Evolutionary conservation across 1,284 basidiomycete genomes (phyloP).

Genomic region (Clitocybe nebularis): DNA sequence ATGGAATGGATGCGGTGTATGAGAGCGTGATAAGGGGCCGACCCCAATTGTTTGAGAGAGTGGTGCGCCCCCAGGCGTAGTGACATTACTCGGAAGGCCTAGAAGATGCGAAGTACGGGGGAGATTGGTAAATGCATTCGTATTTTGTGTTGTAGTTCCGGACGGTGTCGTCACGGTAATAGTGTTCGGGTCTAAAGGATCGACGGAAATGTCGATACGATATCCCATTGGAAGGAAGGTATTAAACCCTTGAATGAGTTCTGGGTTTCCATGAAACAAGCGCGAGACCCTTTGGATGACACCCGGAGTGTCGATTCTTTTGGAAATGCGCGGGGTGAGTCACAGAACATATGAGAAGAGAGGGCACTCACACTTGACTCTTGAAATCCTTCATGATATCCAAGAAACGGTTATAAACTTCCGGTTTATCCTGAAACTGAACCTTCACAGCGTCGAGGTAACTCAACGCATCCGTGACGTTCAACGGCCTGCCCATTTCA

Average conservation of each 20-base stretch:
- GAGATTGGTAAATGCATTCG: slow-evolving; percentile 30
- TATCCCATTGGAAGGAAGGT: slow-evolving; percentile 97
- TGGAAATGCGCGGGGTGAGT: slow-evolving; percentile 15
- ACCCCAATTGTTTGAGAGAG: slow-evolving; percentile 21
- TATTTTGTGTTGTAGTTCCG: slow-evolving; percentile 73
- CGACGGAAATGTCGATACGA: slow-evolving; percentile 86
- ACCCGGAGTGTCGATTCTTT: slow-evolving; percentile 98
- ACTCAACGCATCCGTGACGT: slow-evolving; percentile 91
- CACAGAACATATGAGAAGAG: slow-evolving; percentile 2
- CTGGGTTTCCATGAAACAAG: slow-evolving; percentile 91
- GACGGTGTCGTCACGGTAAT: slow-evolving; percentile 95
- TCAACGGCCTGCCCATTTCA: slow-evolving; percentile 51
- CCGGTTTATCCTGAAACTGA: slow-evolving; percentile 88
- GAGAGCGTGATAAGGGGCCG: slow-evolving; percentile 38
- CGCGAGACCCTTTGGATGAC: slow-evolving; percentile 96
- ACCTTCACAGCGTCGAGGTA: slow-evolving; percentile 97
- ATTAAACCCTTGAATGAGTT: slow-evolving; percentile 98
- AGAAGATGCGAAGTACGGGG: slow-evolving; percentile 19
- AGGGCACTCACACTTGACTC: slow-evolving; percentile 72
- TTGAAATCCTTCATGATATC: slow-evolving; percentile 99
- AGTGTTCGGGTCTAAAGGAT: slow-evolving; percentile 72
- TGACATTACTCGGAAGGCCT: slow-evolving; percentile 14
- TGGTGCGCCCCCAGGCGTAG: slow-evolving; percentile 21
- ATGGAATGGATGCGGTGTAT: slow-evolving; percentile 40
- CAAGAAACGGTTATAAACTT: slow-evolving; percentile 96